Conservation (phyloP, 225 moss, liverwort and hornwort species). For the Takakia lepidozioides region DNA sequence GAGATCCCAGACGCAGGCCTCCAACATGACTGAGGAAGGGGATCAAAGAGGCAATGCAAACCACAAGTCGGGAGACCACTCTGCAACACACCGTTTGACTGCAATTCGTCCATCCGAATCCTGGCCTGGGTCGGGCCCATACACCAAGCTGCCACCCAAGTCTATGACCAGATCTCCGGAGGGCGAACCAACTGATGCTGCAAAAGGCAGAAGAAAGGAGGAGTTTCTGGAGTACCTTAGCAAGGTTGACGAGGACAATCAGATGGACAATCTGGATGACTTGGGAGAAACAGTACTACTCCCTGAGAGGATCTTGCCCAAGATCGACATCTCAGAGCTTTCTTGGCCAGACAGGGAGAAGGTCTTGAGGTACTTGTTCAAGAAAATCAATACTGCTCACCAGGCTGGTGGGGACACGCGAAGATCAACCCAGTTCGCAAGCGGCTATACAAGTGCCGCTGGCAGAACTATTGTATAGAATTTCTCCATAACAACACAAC, state of each 20-base stretch:
- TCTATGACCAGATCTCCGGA: not conserved
- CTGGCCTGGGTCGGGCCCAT: conserved; percentile 12
- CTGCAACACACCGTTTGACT: not conserved
- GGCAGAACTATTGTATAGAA: no score
- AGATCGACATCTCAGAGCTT: conserved; percentile 65
- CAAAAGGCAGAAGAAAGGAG: not conserved
- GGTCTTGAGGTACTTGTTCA: conserved; percentile 56
- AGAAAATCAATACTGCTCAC: conserved; percentile 38
- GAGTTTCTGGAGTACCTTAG: conserved; percentile 4
- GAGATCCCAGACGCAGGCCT: conserved; percentile 5
- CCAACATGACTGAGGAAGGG: conserved; percentile 4
- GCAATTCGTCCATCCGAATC: conserved; percentile 9
- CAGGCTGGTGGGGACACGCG: no score
- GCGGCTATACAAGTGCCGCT: no score
- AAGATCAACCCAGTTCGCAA: no score
- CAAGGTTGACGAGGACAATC: conserved; percentile 12
- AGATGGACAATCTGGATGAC: conserved; percentile 22
- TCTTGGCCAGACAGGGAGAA: conserved; percentile 66
- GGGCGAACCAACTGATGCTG: not conserved
- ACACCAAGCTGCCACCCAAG: conserved; percentile 2
- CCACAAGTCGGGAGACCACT: conserved; percentile 1
- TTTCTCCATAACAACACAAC: no score
- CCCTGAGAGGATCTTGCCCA: conserved; percentile 21
- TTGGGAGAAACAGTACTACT: conserved; percentile 19
- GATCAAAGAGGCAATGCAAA: conserved; percentile 1